A percentile compares a stretch with the other conserved stretches of the same genome.
These are phyloP conservation scores for Cladosporium cucumerinum DNA, from an alignment of 2,329 filamentous ascomycete genomes.

Conservation along the genomic window DNA sequence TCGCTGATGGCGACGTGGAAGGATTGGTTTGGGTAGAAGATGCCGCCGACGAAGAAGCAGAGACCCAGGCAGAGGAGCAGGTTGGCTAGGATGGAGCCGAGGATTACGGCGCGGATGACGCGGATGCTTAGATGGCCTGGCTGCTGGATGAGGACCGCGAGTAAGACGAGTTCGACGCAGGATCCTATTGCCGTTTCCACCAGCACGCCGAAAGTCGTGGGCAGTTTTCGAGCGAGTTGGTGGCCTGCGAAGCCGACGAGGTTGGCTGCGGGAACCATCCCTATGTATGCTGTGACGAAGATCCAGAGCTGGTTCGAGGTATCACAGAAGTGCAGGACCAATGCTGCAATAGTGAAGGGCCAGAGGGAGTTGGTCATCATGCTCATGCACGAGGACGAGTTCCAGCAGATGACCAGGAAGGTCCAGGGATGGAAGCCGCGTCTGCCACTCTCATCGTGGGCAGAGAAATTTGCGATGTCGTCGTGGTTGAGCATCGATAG, in stretches of 20 bases:
- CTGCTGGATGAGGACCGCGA: conserved; percentile 65
- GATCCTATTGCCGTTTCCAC: conserved; percentile 56
- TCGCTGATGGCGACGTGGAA: conserved; percentile 77
- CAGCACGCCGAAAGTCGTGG: conserved; percentile 66
- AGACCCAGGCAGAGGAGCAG: conserved; percentile 76
- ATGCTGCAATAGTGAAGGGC: conserved; percentile 48
- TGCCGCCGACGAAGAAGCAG: conserved; percentile 75
- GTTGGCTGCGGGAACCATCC: conserved; percentile 51
- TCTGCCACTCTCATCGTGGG: conserved; percentile 43
- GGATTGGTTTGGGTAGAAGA: conserved; percentile 63
- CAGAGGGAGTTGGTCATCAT: conserved; percentile 50
- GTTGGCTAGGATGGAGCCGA: conserved; percentile 78
- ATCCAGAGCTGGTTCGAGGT: conserved; percentile 38
- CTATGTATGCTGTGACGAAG: conserved; percentile 49
- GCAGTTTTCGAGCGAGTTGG: conserved; percentile 68
- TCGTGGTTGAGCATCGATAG: not conserved
- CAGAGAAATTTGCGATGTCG: not conserved
- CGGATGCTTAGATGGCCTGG: conserved; percentile 23
- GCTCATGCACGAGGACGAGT: conserved; percentile 44
- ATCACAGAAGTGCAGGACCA: conserved; percentile 49
- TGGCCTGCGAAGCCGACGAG: conserved; percentile 61
- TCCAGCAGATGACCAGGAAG: conserved; percentile 46
- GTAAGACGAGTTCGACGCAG: conserved; percentile 76
- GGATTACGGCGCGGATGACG: conserved; percentile 76
- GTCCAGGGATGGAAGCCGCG: conserved; percentile 43